phyloP scores from a whole-genome alignment of 257 asterid species.

The Solanum etuberosum region DNA sequence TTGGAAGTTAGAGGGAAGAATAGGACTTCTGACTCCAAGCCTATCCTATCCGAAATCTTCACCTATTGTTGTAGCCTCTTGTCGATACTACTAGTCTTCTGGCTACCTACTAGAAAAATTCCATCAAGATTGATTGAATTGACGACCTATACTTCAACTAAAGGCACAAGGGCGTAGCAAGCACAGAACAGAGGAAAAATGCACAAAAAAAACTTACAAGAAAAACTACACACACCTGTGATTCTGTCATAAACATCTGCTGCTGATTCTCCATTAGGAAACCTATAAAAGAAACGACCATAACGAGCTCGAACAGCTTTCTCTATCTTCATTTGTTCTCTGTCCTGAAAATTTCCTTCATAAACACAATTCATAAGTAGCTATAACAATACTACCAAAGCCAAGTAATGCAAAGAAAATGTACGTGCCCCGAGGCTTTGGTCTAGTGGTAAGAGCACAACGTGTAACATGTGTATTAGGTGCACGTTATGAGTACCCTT shows the following conservation, averaged over 20 bases:
- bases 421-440: neutral
- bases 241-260: constrained; percentile 84
- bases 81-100: neutral
- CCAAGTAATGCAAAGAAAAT: neutral
- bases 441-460: neutral
- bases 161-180: neutral
- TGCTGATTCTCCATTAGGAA: constrained; percentile 81
- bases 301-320: constrained; percentile 50
- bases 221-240: constrained; percentile 29
- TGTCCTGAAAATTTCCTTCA: constrained; percentile 67
- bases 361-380: neutral
- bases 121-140: neutral
- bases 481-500: neutral
- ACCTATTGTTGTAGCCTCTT: neutral
- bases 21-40: neutral
- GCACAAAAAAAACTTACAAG: neutral
- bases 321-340: constrained; percentile 54
- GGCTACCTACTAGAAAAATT: neutral
- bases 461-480: neutral
- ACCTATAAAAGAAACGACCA: constrained; percentile 66
- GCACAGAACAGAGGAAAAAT: neutral
- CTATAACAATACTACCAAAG: neutral
- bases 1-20: neutral
- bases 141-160: neutral
- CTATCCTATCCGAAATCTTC: neutral